These are phyloP conservation scores for Suillus brevipes DNA, from an alignment of 768 basidiomycete genomes.

Conservation along the genomic window DNA sequence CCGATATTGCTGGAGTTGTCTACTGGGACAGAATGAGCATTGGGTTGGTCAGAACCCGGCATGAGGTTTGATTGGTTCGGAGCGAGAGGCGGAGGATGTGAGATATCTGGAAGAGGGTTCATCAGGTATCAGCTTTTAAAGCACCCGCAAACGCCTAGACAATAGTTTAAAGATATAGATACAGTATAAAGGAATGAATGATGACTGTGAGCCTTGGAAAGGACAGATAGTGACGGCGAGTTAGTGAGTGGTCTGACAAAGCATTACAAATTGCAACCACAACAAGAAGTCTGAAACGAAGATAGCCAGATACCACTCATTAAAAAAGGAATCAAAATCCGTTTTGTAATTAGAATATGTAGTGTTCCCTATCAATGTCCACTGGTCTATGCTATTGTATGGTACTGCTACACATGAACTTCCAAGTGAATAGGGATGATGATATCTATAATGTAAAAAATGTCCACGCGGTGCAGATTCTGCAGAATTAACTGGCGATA, in stretches of 20 bases:
- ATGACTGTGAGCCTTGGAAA: not conserved
- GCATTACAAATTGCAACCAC: not conserved
- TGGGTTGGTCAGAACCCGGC: not conserved
- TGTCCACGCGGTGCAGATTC: not conserved
- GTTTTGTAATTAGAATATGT: not conserved
- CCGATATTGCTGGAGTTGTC: not conserved
- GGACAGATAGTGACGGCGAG: not conserved
- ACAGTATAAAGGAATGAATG: constrained; percentile 2
- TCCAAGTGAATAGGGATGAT: constrained; percentile 7
- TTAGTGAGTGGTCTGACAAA: not conserved
- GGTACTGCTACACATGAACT: constrained; percentile 9
- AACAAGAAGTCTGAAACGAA: not conserved
- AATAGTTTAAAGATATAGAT: not conserved
- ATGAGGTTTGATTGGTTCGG: constrained; percentile 6
- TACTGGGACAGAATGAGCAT: not conserved
- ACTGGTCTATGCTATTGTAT: constrained; percentile 5
- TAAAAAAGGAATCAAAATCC: too few species aligned
- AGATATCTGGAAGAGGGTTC: constrained; percentile 2
- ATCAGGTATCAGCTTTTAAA: not conserved
- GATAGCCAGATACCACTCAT: too few species aligned
- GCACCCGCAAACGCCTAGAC: not conserved
- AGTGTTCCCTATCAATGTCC: constrained; percentile 2
- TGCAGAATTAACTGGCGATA: not conserved
- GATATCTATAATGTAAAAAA: not conserved
- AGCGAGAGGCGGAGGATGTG: constrained; percentile 3